Evolutionary conservation across 768 basidiomycete species (phyloP), one percentile per base, ranked within the genome.

Genomic region (Suillus subluteus): DNA sequence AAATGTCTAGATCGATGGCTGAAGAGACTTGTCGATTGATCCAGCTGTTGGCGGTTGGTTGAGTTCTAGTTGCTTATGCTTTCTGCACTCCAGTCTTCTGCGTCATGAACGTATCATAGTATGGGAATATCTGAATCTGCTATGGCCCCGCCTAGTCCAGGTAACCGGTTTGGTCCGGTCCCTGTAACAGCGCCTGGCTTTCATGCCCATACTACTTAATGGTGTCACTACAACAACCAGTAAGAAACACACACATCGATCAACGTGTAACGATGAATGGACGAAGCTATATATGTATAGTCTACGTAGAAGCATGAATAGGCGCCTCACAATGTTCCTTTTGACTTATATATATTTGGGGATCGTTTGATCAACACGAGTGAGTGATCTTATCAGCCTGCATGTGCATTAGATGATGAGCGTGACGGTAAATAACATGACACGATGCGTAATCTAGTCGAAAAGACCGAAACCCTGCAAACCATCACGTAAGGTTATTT

Each of bases 391-490:
- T 62, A 70, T 67, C 67, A 63, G 58, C 54, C 15, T 54, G 52
- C 52, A 54, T 54, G 62, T 69, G 65, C 67, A 70, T 66, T 78
- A 76, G 66, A 76, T 62, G 62, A 64, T 46, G 67, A 59, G 66
- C 68, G 65, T 55, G 59, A 56, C 30, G 59, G 61, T 72, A 78
- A 66, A 62, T 68, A 58, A n/a, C 46, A 67, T 65, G 62, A 65
- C 41, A 63, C 41, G 23, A 41, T 16, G 37, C 44, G 64, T 65
- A 68, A 68, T 78, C 78, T 89, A 96, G 81, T 95, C 95, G 82
- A 97, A 97, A 66, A 97, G 87, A 83, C 95, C 94, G 78, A 97
- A 94, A 85, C 95, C 95, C 94, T 92, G 72, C 0, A 73, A 18
- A 13, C 41, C 50, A 70, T 65, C 37, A 55, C 37, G 37, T 16